Conservation (phyloP, 179 eudicot species). For the Patellifolia procumbens region DNA sequence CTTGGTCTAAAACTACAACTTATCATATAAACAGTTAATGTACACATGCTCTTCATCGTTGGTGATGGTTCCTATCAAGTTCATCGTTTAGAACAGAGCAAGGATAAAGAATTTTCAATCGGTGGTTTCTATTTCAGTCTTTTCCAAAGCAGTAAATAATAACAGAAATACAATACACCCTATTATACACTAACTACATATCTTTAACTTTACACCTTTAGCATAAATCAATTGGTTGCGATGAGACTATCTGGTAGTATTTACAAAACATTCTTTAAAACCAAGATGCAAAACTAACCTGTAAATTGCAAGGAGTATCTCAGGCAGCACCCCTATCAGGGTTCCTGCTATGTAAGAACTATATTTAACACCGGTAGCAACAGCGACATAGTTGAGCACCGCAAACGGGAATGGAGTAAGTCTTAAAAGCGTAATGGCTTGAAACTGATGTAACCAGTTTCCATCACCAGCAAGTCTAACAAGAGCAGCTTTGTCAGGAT, state of each 20-base stretch:
- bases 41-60: no score
- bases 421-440: slow-evolving; percentile 32
- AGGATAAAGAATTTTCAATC: background rate
- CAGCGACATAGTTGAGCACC: slow-evolving; percentile 36
- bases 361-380: slow-evolving; percentile 34
- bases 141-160: background rate
- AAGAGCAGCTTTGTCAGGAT: slow-evolving; percentile 29
- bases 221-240: background rate
- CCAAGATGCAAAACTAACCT: slow-evolving; percentile 24
- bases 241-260: background rate
- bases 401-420: slow-evolving; percentile 35
- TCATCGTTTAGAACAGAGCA: background rate
- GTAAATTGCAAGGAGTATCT: slow-evolving; percentile 34
- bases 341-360: slow-evolving; percentile 34
- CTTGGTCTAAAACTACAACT: no score
- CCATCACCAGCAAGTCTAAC: slow-evolving; percentile 40
- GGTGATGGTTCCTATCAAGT: no score
- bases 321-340: slow-evolving; percentile 33
- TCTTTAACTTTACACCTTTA: background rate
- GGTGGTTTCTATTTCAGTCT: background rate
- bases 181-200: background rate
- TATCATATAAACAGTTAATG: no score
- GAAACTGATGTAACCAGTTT: slow-evolving; percentile 42
- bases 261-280: background rate
- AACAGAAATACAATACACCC: background rate